Conservation (phyloP, 2,329 filamentous ascomycete species). For the Cordyceps farinosa region DNA sequence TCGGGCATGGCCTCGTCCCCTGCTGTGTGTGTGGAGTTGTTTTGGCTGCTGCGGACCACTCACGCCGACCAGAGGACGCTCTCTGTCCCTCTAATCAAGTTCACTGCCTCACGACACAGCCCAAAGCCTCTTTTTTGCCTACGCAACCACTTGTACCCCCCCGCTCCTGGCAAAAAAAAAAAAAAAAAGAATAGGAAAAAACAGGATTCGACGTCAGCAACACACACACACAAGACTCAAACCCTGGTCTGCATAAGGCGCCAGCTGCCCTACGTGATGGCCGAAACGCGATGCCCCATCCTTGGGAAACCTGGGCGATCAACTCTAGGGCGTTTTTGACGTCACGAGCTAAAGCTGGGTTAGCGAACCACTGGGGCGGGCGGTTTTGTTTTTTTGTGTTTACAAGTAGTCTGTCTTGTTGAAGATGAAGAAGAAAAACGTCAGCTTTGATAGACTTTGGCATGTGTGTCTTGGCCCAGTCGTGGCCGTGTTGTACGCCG, state of each 20-base stretch:
- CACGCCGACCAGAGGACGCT: background rate
- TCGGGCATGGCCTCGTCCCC: conserved; percentile 3
- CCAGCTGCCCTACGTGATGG: background rate
- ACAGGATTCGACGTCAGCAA: background rate
- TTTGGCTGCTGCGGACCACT: background rate
- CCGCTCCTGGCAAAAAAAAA: too few relatives aligned
- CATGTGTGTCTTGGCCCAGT: background rate
- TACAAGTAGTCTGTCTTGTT: too few relatives aligned
- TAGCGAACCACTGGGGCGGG: too few relatives aligned
- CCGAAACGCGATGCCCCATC: background rate
- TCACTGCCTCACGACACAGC: background rate
- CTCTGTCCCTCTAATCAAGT: background rate
- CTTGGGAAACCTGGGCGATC: background rate
- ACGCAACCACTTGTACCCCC: too few relatives aligned
- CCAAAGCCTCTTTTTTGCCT: background rate
- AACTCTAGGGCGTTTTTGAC: background rate
- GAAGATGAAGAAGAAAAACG: background rate
- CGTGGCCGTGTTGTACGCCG: background rate
- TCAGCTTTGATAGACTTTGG: background rate
- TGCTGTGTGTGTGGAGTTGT: background rate
- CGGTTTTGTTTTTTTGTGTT: too few relatives aligned
- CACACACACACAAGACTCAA: too few relatives aligned
- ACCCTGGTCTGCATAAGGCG: background rate
- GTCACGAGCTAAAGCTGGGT: background rate
- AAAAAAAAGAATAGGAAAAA: background rate